Base-by-base conservation (phyloP, 2,329 filamentous ascomycete genomes). In the Rutstroemia sp. region DNA sequence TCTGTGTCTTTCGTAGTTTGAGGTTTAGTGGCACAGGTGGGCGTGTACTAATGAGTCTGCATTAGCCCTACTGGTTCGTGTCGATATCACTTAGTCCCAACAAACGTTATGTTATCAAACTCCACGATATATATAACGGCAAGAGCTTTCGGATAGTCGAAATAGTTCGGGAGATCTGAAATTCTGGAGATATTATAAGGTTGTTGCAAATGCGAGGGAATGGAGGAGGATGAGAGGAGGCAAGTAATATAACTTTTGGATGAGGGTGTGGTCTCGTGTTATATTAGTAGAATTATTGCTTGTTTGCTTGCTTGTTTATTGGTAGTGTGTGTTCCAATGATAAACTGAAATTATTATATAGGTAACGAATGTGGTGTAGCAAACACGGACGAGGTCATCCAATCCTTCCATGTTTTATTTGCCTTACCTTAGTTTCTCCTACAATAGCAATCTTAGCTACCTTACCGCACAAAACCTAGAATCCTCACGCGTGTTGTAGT, bases 11-110 rank as follows among this genome's bases (percentile, higher is more conserved):
- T 48, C 51, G 51, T 54, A 54, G 48, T 39, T n/a, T 17, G 27
- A 41, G 41, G n/a, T 41, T 14, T 14, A 16, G 42, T 9, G 42
- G 34, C 14, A 16, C 21, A 48, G 10, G 30, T 52, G n/a, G 42
- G 30, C 16, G 44, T 54, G 51, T 48, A 54, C 48, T 44, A 34
- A 48, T 54, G 48, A 54, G 51, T 54, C 51, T 47, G 27, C 51
- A 41, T 53, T 41, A 53, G 51, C 51, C 41, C 44, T 54, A 44
- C 44, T 41, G 34, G 25, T 48, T 39, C 41, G 44, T 54, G 38
- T 54, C 34, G 51, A 21, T 48, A 38, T 54, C 39, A 8, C 39
- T 42, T 16, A 42, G 39, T 16, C 39, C 39, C 39, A 42, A 42
- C 16, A 16, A 42, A 42, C 7, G 17, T 42, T 17, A n/a, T 42